Conservation (phyloP, 768 basidiomycete genomes). For the Russula sp. region DNA sequence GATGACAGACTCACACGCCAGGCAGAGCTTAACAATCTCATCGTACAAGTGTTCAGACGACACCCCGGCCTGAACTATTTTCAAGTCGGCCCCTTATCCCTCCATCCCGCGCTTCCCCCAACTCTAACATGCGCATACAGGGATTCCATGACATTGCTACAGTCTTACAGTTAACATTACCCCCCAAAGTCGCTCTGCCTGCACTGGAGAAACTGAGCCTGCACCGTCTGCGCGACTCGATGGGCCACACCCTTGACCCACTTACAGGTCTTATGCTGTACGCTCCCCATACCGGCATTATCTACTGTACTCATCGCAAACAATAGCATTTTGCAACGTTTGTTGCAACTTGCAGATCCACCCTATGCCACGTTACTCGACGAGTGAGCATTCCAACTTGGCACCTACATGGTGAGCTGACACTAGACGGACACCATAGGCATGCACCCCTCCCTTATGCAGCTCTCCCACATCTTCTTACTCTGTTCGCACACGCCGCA, state of each 20-base stretch:
- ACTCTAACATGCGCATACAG: constrained; percentile 34
- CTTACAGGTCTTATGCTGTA: constrained; percentile 75
- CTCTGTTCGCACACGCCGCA: constrained; percentile 88
- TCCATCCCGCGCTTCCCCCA: neutral
- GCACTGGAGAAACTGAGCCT: constrained; percentile 71
- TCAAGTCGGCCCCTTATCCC: constrained; percentile 43
- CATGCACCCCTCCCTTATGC: constrained; percentile 80
- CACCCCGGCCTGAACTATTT: constrained; percentile 76
- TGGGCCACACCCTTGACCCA: constrained; percentile 81
- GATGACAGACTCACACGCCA: constrained; percentile 52
- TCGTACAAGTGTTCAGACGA: constrained; percentile 69
- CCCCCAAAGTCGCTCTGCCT: constrained; percentile 47
- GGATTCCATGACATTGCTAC: constrained; percentile 93
- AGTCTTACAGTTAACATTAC: constrained; percentile 72
- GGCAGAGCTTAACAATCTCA: constrained; percentile 58
- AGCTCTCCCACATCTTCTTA: constrained; percentile 84
- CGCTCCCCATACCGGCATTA: constrained; percentile 41
- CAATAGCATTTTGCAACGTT: constrained; percentile 64
- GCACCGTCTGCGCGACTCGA: constrained; percentile 78
- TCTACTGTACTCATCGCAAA: constrained; percentile 41
- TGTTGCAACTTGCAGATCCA: constrained; percentile 67
- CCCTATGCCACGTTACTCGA: constrained; percentile 63
- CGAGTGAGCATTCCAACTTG: constrained; percentile 38
- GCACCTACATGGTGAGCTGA: neutral
- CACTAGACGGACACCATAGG: constrained; percentile 32